Percentiles rank a stretch among this genome's conserved stretches.
phyloP scores from a whole-genome alignment of 768 basidiomycete genomes.

The Boletus eberwhitei region DNA sequence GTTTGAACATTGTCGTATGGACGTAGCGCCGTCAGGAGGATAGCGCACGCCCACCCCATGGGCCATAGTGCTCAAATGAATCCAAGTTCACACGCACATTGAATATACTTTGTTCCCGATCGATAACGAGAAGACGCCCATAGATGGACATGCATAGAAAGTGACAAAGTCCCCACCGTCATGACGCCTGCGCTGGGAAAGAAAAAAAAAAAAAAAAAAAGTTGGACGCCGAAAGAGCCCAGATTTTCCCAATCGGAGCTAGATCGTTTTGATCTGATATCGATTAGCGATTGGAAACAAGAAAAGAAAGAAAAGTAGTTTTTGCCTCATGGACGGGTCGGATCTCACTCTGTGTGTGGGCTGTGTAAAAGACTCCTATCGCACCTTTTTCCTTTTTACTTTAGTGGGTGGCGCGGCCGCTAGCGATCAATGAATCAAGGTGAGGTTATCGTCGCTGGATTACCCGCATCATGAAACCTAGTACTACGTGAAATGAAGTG shows the following conservation, averaged over 20 bases:
- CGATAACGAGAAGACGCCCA: neutral
- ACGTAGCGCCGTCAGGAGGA: neutral
- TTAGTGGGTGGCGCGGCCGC: neutral
- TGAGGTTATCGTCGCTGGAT: slow-evolving; percentile 3
- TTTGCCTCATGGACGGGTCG: slow-evolving; percentile 3
- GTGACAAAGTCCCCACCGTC: neutral
- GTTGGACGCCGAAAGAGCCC: neutral
- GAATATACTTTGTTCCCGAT: neutral
- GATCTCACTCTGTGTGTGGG: too few relatives aligned
- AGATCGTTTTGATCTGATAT: slow-evolving; percentile 18
- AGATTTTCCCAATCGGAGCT: slow-evolving; percentile 10
- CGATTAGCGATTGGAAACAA: slow-evolving; percentile 11
- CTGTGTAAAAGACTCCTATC: neutral
- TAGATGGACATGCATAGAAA: neutral
- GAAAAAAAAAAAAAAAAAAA: too few relatives aligned
- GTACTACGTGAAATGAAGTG: slow-evolving; percentile 6
- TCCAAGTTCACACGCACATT: neutral
- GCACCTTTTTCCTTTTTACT: neutral
- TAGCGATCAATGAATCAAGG: slow-evolving; percentile 14
- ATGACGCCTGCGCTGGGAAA: neutral
- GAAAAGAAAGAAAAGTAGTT: neutral
- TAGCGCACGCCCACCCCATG: neutral
- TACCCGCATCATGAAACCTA: slow-evolving; percentile 4
- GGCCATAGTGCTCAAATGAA: neutral
- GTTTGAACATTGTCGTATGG: too few relatives aligned